These are phyloP conservation scores for Globisporangium camurandrum DNA, from an alignment of 352 stramenopile species.

Conservation along the genomic window DNA sequence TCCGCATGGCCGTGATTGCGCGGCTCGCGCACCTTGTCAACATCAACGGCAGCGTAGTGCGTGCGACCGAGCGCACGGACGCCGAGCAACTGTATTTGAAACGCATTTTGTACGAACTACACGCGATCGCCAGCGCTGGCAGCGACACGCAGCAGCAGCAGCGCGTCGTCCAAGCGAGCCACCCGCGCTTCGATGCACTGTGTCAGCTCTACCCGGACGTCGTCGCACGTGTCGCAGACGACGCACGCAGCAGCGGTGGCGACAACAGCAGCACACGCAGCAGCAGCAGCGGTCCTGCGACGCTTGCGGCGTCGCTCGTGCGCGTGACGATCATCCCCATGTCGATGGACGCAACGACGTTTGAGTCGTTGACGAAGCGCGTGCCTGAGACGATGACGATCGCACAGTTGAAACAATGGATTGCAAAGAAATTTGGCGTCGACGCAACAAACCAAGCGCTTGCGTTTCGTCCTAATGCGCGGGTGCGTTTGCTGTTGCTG, in stretches of 20 bases:
- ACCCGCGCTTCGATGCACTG: slow-evolving; percentile 41
- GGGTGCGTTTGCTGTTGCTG: slow-evolving; percentile 22
- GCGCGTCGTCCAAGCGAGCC: slow-evolving; percentile 24
- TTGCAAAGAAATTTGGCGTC: slow-evolving; percentile 73
- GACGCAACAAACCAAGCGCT: slow-evolving; percentile 37
- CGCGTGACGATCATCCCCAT: slow-evolving; percentile 63
- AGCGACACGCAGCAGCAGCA: slow-evolving; percentile 16
- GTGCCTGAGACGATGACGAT: slow-evolving; percentile 76
- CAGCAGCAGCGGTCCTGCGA: slow-evolving; percentile 13
- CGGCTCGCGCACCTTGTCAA: slow-evolving; percentile 34
- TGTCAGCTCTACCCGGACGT: slow-evolving; percentile 42
- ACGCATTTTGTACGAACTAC: slow-evolving; percentile 65
- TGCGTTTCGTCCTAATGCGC: slow-evolving; percentile 47
- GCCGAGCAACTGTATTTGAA: slow-evolving; percentile 81
- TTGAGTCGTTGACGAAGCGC: slow-evolving; percentile 58
- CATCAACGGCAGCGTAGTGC: slow-evolving; percentile 65
- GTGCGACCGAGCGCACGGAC: slow-evolving; percentile 54
- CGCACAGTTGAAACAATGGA: slow-evolving; percentile 56
- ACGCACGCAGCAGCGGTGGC: slow-evolving; percentile 15
- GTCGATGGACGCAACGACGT: slow-evolving; percentile 60
- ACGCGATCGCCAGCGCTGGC: slow-evolving; percentile 21
- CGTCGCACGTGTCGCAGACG: slow-evolving; percentile 13
- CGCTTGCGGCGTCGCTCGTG: slow-evolving; percentile 49
- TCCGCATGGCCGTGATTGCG: slow-evolving; percentile 63
- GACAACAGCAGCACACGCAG: background rate